A percentile compares a stretch with the other conserved stretches of the same genome.
Evolutionary conservation across 768 basidiomycete species (phyloP).

Genomic region (Clitopilus hobsonii): DNA sequence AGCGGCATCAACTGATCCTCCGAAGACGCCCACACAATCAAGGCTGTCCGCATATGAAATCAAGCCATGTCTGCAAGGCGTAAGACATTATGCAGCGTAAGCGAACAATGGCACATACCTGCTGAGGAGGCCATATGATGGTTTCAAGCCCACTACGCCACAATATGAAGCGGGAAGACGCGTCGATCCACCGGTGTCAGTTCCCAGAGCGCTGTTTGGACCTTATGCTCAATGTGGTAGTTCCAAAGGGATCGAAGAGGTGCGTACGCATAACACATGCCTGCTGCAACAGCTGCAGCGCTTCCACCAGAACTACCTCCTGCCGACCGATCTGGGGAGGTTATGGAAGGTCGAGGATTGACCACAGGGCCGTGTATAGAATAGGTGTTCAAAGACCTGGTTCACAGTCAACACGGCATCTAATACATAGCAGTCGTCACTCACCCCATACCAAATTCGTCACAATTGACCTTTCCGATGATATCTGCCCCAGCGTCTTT

Average conservation of each 20-base stretch:
- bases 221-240: not conserved
- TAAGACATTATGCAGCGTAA: not conserved
- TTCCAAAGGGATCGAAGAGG: not conserved
- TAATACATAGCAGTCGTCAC: too few species aligned
- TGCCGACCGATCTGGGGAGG: slow-evolving; percentile 52
- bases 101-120: slow-evolving; percentile 41
- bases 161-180: slow-evolving; percentile 94
- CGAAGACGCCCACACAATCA: slow-evolving; percentile 89
- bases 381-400: slow-evolving; percentile 76
- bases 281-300: slow-evolving; percentile 87
- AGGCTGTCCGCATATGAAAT: slow-evolving; percentile 93
- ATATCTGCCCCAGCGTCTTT: slow-evolving; percentile 61
- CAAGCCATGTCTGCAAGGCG: slow-evolving; percentile 70
- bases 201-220: slow-evolving; percentile 70
- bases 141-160: slow-evolving; percentile 88
- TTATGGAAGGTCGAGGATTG: slow-evolving; percentile 55
- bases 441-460: slow-evolving; percentile 99
- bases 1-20: slow-evolving; percentile 43
- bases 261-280: slow-evolving; percentile 79
- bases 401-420: too few species aligned
- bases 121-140: slow-evolving; percentile 89
- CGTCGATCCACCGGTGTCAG: slow-evolving; percentile 94
- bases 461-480: slow-evolving; percentile 89
- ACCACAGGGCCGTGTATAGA: slow-evolving; percentile 72
- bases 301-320: slow-evolving; percentile 96